Conservation (phyloP, 2,329 filamentous ascomycete species). For the Verticillium tricorpus region DNA sequence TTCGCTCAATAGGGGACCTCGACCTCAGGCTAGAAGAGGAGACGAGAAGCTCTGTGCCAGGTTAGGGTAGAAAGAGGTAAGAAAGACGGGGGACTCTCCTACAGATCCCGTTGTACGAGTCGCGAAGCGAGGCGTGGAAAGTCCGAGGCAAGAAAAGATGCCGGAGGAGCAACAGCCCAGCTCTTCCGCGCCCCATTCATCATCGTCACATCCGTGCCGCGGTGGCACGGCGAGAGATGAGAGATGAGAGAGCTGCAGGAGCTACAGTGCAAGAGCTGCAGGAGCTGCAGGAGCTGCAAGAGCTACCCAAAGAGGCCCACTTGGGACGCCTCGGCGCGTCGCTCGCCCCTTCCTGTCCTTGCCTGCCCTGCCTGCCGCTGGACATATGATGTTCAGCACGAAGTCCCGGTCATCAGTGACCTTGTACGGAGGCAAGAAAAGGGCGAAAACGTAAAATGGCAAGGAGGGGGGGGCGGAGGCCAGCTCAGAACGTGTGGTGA, state of each 20-base stretch:
- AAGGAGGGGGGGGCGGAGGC: too few relatives aligned
- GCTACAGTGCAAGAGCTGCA: neutral
- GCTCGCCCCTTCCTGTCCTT: neutral
- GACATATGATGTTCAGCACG: too few relatives aligned
- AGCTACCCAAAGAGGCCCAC: neutral
- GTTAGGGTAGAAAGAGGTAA: neutral
- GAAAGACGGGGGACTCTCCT: neutral
- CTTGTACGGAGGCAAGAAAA: too few relatives aligned
- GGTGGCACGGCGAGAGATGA: neutral
- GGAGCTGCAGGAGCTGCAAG: neutral
- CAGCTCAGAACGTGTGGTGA: neutral
- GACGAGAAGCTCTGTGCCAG: neutral
- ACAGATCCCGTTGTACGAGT: neutral
- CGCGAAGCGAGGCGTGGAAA: neutral
- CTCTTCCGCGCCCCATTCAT: neutral
- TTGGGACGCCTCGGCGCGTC: neutral
- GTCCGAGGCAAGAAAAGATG: neutral
- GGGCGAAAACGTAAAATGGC: too few relatives aligned
- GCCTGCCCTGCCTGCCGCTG: neutral
- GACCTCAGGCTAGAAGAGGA: neutral
- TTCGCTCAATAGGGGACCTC: neutral
- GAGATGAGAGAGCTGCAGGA: neutral
- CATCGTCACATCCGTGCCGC: neutral
- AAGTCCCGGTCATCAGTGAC: too few relatives aligned
- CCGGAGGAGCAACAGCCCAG: neutral